Conservation (phyloP, 106 monocot species). For the Ottelia alismoides region DNA sequence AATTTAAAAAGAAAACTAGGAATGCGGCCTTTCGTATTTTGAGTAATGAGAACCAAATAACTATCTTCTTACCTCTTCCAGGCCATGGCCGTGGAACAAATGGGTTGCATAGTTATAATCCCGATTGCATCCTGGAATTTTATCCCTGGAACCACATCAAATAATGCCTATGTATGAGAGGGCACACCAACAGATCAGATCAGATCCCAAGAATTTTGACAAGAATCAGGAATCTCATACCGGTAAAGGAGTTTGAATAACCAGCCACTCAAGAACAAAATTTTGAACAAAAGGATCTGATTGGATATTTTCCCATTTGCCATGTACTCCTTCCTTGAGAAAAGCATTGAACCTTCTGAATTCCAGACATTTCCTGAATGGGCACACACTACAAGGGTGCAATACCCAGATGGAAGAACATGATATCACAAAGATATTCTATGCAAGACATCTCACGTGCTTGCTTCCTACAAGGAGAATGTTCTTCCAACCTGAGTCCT, state of each 20-base stretch:
- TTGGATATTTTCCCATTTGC: constrained; percentile 12
- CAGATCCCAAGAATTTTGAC: no score
- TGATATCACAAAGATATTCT: constrained; percentile 85
- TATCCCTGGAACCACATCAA: constrained; percentile 86
- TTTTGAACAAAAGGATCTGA: constrained; percentile 83
- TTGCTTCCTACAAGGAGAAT: constrained; percentile 47
- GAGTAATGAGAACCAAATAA: no score
- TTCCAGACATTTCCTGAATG: constrained; percentile 73
- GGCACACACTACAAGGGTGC: constrained; percentile 74
- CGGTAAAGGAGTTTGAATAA: constrained; percentile 73
- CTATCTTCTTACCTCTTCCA: constrained; percentile 96
- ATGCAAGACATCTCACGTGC: constrained; percentile 71
- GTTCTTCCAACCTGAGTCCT: constrained; percentile 54
- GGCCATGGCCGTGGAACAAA: constrained; percentile 41
- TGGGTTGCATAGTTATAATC: constrained; percentile 76
- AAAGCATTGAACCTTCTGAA: constrained; percentile 46
- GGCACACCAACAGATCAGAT: background rate
- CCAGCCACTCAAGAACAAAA: constrained; percentile 75
- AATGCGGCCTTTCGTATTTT: no score
- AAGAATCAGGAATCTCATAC: no score
- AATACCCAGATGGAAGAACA: constrained; percentile 89
- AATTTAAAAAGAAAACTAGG: no score
- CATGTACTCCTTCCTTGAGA: constrained; percentile 33
- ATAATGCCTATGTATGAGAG: constrained; percentile 44
- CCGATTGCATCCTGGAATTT: constrained; percentile 83